A percentile compares a stretch with the other conserved stretches of the same genome.
These are phyloP conservation scores for Exserohilum turcica DNA, from an alignment of 2,329 filamentous ascomycete genomes.

Conservation along the genomic window DNA sequence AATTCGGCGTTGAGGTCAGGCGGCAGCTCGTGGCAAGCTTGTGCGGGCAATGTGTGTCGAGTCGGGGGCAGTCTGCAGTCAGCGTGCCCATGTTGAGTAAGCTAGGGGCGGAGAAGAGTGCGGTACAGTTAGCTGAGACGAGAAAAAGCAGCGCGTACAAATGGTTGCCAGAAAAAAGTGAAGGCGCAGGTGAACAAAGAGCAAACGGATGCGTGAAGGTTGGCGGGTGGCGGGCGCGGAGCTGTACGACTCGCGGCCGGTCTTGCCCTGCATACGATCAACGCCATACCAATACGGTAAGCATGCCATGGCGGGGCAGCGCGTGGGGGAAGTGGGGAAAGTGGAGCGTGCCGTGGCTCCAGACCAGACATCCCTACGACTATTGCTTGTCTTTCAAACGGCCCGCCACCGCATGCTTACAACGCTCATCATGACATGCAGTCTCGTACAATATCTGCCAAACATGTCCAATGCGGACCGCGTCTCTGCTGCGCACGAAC, in stretches of 20 bases:
- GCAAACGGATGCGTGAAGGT: neutral
- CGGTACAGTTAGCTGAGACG: neutral
- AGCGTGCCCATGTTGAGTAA: slow-evolving; percentile 45
- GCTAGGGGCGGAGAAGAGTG: neutral
- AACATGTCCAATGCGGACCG: neutral
- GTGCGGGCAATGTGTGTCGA: slow-evolving; percentile 48
- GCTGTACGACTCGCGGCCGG: slow-evolving; percentile 2
- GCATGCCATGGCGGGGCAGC: slow-evolving; percentile 44
- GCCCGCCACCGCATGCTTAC: neutral
- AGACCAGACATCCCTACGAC: neutral
- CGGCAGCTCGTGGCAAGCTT: slow-evolving; percentile 51
- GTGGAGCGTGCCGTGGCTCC: slow-evolving; percentile 4
- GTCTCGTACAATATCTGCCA: too few relatives aligned
- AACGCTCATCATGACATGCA: neutral
- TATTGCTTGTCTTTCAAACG: neutral
- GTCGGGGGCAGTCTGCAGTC: slow-evolving; percentile 45
- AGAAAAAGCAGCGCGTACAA: neutral
- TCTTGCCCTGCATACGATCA: slow-evolving; percentile 11
- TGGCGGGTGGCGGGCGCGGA: slow-evolving; percentile 9
- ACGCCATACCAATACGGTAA: too few relatives aligned
- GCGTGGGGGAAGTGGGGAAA: slow-evolving; percentile 2
- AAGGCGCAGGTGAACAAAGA: neutral
- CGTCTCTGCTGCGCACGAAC: neutral
- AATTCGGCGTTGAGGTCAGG: slow-evolving; percentile 48
- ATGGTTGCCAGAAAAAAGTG: neutral